Conservation (phyloP, 2,329 filamentous ascomycete species). For the Sclerotinia subarctica region DNA sequence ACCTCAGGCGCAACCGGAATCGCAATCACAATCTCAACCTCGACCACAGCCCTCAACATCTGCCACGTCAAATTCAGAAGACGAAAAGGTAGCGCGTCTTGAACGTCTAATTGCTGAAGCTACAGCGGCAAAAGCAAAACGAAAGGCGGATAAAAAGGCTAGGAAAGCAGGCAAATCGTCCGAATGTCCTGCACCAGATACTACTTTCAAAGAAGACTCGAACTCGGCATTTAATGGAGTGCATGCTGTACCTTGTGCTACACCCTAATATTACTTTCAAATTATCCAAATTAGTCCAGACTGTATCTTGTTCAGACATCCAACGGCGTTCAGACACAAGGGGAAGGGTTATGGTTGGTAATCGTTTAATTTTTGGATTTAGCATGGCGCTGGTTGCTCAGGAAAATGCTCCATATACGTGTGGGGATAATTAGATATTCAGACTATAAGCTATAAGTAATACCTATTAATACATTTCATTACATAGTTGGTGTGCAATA, state of each 20-base stretch:
- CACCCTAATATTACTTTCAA: conserved; percentile 31
- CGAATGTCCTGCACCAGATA: conserved; percentile 30
- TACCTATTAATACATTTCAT: background rate
- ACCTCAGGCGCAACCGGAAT: conserved; percentile 22
- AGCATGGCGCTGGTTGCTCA: conserved; percentile 33
- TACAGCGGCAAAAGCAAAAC: conserved; percentile 41
- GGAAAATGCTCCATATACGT: conserved; percentile 24
- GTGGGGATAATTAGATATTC: background rate
- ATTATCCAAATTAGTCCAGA: conserved; percentile 34
- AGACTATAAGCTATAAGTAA: background rate
- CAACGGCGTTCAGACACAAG: background rate
- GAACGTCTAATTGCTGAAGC: conserved; percentile 45
- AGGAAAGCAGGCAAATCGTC: conserved; percentile 39
- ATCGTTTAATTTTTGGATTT: conserved; percentile 23
- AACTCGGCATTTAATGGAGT: background rate
- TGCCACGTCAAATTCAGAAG: conserved; percentile 33
- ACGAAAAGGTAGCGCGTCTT: conserved; percentile 45
- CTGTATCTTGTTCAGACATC: background rate
- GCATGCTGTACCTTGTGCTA: too few relatives aligned
- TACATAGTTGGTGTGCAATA: background rate
- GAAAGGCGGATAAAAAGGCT: conserved; percentile 40
- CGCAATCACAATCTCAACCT: background rate
- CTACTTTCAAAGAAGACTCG: background rate
- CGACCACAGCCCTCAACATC: background rate
- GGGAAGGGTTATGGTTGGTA: conserved; percentile 22